These are phyloP conservation scores for Termitomyces heimii DNA, from an alignment of 768 basidiomycete species.

Conservation along the genomic window DNA sequence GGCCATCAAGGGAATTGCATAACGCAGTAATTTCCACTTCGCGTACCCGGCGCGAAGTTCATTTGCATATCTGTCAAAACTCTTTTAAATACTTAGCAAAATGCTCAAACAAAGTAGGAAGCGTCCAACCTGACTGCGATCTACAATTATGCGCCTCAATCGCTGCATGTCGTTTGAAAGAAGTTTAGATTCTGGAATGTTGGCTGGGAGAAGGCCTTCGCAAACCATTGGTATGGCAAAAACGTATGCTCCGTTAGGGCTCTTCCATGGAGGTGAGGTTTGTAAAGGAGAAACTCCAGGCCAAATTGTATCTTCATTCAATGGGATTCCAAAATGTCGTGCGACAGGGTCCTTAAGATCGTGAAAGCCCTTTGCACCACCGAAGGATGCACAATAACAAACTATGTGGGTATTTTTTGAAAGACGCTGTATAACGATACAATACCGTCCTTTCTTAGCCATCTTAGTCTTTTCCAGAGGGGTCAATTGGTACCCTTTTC, in stretches of 20 bases:
- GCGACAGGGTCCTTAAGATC: slow-evolving; percentile 19
- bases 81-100: not conserved
- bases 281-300: slow-evolving; percentile 21
- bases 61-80: slow-evolving; percentile 5
- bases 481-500: slow-evolving; percentile 16
- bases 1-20: not conserved
- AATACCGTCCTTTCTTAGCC: slow-evolving; percentile 20
- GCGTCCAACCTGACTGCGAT: slow-evolving; percentile 7
- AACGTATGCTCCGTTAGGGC: slow-evolving; percentile 19
- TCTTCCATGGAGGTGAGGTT: slow-evolving; percentile 24
- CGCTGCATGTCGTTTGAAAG: slow-evolving; percentile 20
- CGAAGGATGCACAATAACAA: slow-evolving; percentile 30
- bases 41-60: slow-evolving; percentile 5
- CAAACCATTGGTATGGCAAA: slow-evolving; percentile 26
- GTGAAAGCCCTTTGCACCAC: slow-evolving; percentile 16
- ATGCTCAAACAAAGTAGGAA: not conserved
- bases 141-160: slow-evolving; percentile 12
- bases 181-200: slow-evolving; percentile 8
- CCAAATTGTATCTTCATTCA: slow-evolving; percentile 24
- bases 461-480: slow-evolving; percentile 12
- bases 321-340: slow-evolving; percentile 28
- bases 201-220: slow-evolving; percentile 10
- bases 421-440: slow-evolving; percentile 28
- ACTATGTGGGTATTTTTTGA: slow-evolving; percentile 24
- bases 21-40: not conserved